Conservation (phyloP, 495 filamentous ascomycete species). For the Podospora conica region DNA sequence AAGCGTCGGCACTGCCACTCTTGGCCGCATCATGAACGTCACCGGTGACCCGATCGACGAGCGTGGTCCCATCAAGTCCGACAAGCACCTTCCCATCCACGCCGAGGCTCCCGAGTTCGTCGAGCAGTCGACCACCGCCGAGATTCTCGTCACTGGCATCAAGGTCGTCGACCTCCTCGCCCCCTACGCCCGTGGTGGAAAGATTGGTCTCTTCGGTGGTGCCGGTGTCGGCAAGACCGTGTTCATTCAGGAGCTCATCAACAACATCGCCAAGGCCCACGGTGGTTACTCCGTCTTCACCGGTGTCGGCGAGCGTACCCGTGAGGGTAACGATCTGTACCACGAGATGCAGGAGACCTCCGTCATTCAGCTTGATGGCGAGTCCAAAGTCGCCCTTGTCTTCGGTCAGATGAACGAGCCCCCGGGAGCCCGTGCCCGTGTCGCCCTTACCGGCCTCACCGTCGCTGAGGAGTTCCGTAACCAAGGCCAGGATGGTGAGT, state of each 20-base stretch:
- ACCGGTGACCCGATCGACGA: conserved; percentile 99
- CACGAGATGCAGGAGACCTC: conserved; percentile 99
- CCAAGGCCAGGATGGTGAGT: conserved; percentile 82
- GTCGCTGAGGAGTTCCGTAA: conserved; percentile 97
- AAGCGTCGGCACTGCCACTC: conserved; percentile 78
- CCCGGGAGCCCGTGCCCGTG: conserved; percentile 98
- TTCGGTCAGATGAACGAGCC: conserved; percentile 99
- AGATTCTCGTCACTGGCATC: conserved; percentile 98
- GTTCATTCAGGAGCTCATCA: conserved; percentile 99
- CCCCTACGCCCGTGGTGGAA: conserved; percentile 99
- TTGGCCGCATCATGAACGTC: conserved; percentile 99
- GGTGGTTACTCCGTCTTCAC: conserved; percentile 99
- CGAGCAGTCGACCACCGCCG: conserved; percentile 91
- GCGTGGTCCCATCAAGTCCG: conserved; percentile 92
- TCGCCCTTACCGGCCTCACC: conserved; percentile 87
- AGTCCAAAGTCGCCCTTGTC: conserved; percentile 98
- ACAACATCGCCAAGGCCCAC: conserved; percentile 99
- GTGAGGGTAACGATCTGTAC: conserved; percentile 99
- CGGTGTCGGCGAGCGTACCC: conserved; percentile 99
- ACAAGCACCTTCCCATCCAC: conserved; percentile 85
- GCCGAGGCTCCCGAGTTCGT: conserved; percentile 83
- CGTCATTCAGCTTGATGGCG: conserved; percentile 98
- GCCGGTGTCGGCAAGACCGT: conserved; percentile 99
- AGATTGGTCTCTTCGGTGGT: conserved; percentile 99
- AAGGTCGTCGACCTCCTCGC: conserved; percentile 99